Base-by-base conservation (phyloP, 2,329 filamentous ascomycete species). In the Colletotrichum melonis region DNA sequence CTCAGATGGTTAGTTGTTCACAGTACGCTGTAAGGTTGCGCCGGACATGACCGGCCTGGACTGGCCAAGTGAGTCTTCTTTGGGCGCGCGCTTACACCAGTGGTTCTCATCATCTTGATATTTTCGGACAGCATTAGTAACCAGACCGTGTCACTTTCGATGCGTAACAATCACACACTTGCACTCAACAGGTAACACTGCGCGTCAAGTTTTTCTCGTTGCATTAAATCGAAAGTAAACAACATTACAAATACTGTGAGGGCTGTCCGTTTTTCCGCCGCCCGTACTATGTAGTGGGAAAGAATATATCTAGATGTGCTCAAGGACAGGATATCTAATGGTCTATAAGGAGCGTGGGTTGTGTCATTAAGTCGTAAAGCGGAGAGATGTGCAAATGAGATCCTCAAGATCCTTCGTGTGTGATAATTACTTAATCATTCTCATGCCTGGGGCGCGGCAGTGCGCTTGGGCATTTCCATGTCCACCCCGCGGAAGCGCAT, bases 391-490 rank as follows among this genome's bases (percentile, higher is more conserved):
- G 30, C 42, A 28, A 28, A 30, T 8, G 8, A 16, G 11, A 6
- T 5, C n/a, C 19, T n/a, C n/a, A 14, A 14, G 38, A 2, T 26
- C 1, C n/a, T 8, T 60, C 14, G 3, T 19, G 1, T 1, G 1
- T 4, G 8, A 7, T 55, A 12, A 35, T 0, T 35, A 12, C 9
- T 35, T 0, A 6, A 19, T 49, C 59, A 8, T 35, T 5, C 67
- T 69, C 55, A 71, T 8, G 62, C 49, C 60, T 63, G 49, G 3
- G 62, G 71, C 3, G 22, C 26, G 8, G 63, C 52, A 5, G 72
- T 72, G 30, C 58, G 72, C 42, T 63, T 74, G 30, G 72, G 67
- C 30, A 63, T 72, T 19, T 59, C 32, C 32, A 63, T 58, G 28
- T 72, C 56, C 6, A 57, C 63, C 5, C 49, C 59, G 28, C 71